These are phyloP conservation scores for Metschnikowia cubensis DNA, from an alignment of 805 yeast genomes.

Conservation along the genomic window DNA sequence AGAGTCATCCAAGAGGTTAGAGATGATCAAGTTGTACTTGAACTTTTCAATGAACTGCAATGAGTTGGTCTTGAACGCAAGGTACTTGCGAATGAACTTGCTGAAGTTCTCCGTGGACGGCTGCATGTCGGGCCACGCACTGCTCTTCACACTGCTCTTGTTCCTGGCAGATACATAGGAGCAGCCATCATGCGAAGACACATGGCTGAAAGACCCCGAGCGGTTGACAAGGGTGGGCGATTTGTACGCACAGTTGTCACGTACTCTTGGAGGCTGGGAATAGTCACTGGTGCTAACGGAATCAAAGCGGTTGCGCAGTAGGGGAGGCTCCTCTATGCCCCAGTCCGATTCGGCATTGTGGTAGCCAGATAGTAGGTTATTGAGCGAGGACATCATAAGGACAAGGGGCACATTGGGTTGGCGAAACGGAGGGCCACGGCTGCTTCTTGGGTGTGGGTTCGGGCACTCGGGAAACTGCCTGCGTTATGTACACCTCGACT, in stretches of 20 bases:
- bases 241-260: not conserved
- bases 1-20: conserved; percentile 38
- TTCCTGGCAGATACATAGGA: not conserved
- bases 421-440: too few species aligned
- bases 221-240: conserved; percentile 1
- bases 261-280: conserved; percentile 14
- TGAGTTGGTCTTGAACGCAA: conserved; percentile 15
- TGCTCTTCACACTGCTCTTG: not conserved
- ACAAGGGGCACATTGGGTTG: not conserved
- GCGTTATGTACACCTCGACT: not conserved
- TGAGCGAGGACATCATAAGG: conserved; percentile 1
- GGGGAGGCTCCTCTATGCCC: conserved; percentile 20
- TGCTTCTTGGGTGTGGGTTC: not conserved
- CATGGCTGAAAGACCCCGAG: conserved; percentile 6
- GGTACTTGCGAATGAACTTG: conserved; percentile 27
- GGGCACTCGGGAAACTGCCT: not conserved
- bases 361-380: conserved; percentile 10
- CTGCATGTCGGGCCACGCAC: not conserved
- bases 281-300: conserved; percentile 19
- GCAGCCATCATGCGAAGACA: conserved; percentile 1
- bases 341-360: conserved; percentile 21
- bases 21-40: conserved; percentile 37
- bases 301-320: conserved; percentile 10
- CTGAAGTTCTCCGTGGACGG: conserved; percentile 17
- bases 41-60: conserved; percentile 35